Conservation (phyloP, 257 asterid genomes). For the Capsicum baccatum region DNA sequence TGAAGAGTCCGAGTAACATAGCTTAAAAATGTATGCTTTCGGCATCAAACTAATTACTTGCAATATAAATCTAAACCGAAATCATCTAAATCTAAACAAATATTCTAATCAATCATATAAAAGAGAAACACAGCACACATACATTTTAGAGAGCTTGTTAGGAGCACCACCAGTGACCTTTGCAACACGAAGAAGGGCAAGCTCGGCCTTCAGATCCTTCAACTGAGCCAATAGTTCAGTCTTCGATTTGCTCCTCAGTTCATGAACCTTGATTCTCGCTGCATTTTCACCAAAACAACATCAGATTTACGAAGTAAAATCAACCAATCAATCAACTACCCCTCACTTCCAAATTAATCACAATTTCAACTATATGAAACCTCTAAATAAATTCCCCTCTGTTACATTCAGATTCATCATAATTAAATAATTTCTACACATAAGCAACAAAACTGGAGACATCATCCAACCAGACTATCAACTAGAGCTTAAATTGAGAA, state of each 20-base stretch:
- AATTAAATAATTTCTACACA: neutral
- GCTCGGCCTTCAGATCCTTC: slow-evolving; percentile 67
- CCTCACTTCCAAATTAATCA: neutral
- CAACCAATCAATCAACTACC: neutral
- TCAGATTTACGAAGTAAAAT: neutral
- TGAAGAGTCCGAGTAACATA: no score
- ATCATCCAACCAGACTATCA: neutral
- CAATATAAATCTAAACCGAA: neutral
- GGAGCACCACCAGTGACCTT: slow-evolving; percentile 76
- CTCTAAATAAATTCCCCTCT: neutral
- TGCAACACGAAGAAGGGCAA: slow-evolving; percentile 59
- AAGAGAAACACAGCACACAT: neutral
- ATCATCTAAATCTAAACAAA: neutral
- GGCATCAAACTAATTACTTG: neutral
- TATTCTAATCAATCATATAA: neutral
- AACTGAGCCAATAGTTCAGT: slow-evolving; percentile 53
- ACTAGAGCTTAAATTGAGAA: neutral
- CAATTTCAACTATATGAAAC: neutral
- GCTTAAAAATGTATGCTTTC: neutral
- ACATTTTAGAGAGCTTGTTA: slow-evolving; percentile 63
- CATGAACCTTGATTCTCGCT: slow-evolving; percentile 75
- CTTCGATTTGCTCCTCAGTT: slow-evolving; percentile 62
- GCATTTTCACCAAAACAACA: slow-evolving; percentile 23
- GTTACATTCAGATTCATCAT: neutral
- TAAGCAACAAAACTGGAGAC: neutral